phyloP scores from a whole-genome alignment of 441 rosid species.

The Croton laevigatus region DNA sequence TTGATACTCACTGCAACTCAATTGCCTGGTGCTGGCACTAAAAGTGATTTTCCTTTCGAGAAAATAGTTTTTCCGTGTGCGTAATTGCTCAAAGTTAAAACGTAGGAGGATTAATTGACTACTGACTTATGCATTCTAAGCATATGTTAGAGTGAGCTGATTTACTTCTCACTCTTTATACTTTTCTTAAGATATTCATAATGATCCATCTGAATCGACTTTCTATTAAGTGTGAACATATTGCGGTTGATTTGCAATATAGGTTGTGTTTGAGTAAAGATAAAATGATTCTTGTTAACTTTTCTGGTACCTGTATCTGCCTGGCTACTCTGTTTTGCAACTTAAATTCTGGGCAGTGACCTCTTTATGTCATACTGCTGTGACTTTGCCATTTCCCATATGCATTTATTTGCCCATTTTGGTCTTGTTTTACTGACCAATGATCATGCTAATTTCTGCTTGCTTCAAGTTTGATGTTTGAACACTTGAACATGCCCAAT shows the following conservation, averaged over 20 bases:
- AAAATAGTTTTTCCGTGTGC: background rate
- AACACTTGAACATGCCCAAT: background rate
- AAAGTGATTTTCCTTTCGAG: background rate
- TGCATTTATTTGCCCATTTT: background rate
- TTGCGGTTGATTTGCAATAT: background rate
- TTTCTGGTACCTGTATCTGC: background rate
- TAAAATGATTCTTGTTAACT: background rate
- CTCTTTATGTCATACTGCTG: background rate
- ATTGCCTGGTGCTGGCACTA: background rate
- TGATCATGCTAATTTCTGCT: constrained; percentile 3
- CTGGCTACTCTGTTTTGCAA: background rate
- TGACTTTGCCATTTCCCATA: background rate
- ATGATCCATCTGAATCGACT: background rate
- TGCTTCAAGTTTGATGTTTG: background rate
- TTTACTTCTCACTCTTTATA: no score
- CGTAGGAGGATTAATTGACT: background rate
- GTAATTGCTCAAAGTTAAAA: background rate
- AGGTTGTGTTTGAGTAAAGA: background rate
- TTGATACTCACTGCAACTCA: constrained; percentile 1
- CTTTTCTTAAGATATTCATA: no score
- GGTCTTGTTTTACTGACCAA: background rate
- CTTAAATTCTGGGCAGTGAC: background rate
- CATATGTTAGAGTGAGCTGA: background rate
- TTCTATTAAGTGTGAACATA: background rate
- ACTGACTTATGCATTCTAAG: background rate